phyloP scores from a whole-genome alignment of 2,329 filamentous ascomycete species.

The Alternaria viburni region DNA sequence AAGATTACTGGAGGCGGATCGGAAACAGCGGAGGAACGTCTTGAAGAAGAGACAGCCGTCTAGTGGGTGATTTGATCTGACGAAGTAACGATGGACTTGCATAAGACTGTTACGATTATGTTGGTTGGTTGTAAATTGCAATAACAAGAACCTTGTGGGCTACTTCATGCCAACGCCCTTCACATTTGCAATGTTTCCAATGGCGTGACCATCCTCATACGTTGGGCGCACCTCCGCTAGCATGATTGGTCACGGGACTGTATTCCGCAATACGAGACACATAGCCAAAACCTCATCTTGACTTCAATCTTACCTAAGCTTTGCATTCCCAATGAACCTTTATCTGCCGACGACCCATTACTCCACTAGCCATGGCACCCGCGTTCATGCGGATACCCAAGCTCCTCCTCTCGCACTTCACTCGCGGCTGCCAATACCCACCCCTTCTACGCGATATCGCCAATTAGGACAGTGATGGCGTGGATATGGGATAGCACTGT shows the following conservation, averaged over 20 bases:
- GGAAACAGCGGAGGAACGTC: conserved; percentile 9
- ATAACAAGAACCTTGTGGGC: not conserved
- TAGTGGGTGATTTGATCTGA: not conserved
- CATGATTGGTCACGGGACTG: not conserved
- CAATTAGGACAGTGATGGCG: not conserved
- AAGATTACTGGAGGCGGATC: conserved; percentile 2
- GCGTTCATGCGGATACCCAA: too few relatives aligned
- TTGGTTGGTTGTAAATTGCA: not conserved
- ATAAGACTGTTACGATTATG: not conserved
- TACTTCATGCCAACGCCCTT: not conserved
- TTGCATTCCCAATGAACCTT: not conserved
- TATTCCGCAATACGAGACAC: not conserved
- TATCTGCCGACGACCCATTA: too few relatives aligned
- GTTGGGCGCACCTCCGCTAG: not conserved
- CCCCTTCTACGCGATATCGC: not conserved
- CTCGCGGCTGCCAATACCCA: not conserved
- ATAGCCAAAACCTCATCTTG: not conserved
- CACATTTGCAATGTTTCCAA: not conserved
- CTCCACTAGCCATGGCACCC: too few relatives aligned
- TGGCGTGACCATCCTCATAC: not conserved
- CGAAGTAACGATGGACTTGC: not conserved
- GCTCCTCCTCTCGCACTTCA: not conserved
- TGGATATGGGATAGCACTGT: not conserved
- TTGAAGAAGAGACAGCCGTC: conserved; percentile 8
- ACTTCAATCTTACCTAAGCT: not conserved